A percentile compares a stretch with the other conserved stretches of the same genome.
These are phyloP conservation scores for Sporisorium reilianum DNA, from an alignment of 1,284 basidiomycete species.

Conservation along the genomic window DNA sequence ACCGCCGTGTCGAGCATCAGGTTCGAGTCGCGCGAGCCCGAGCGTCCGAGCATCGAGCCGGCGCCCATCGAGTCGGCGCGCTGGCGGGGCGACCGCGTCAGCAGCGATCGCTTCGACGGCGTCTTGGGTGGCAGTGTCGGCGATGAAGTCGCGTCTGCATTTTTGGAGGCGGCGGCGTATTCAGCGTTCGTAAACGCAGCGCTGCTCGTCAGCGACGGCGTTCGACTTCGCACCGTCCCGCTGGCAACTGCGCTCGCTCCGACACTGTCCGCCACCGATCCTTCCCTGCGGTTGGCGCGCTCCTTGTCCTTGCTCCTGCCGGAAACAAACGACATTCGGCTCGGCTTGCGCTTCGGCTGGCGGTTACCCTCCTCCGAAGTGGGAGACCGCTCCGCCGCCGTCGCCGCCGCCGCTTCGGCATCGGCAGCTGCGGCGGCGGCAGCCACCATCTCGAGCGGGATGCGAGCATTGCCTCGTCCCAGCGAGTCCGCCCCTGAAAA, in stretches of 20 bases:
- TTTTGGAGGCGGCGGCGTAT: not conserved
- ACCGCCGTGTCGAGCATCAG: constrained; percentile 29
- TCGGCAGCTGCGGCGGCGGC: constrained; percentile 28
- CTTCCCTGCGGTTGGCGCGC: constrained; percentile 22
- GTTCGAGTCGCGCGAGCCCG: constrained; percentile 39
- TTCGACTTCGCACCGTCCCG: constrained; percentile 28
- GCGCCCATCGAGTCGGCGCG: constrained; percentile 55
- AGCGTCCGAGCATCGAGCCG: constrained; percentile 21
- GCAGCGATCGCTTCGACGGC: constrained; percentile 35
- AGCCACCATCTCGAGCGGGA: constrained; percentile 43
- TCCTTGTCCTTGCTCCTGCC: constrained; percentile 47
- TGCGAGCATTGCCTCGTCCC: constrained; percentile 58
- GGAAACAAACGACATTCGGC: constrained; percentile 55
- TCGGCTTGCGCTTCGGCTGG: constrained; percentile 52
- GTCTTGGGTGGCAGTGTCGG: constrained; percentile 35
- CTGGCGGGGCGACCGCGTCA: constrained; percentile 34
- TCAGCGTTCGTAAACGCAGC: constrained; percentile 20
- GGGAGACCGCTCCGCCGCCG: constrained; percentile 19
- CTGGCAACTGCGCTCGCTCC: constrained; percentile 4
- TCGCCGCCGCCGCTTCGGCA: too few species aligned
- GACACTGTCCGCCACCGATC: constrained; percentile 32
- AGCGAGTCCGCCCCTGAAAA: constrained; percentile 46
- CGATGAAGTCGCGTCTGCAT: constrained; percentile 9
- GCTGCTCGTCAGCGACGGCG: constrained; percentile 30
- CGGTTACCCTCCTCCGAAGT: constrained; percentile 23